Evolutionary conservation across 805 yeast species (phyloP).

Genomic region (Danielia reshetovae): DNA sequence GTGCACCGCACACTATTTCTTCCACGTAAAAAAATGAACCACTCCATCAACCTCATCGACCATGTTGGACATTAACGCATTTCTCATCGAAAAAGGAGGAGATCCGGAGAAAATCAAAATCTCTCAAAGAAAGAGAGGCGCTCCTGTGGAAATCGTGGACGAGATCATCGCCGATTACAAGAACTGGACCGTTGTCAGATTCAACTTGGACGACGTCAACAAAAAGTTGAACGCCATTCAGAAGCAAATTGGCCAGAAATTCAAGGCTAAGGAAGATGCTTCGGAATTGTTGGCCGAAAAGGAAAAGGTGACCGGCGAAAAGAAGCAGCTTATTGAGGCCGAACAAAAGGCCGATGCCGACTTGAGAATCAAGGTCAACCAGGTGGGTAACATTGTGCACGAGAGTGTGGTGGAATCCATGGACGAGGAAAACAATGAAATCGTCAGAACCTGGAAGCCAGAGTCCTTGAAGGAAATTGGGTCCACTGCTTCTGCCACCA

Average conservation of each 20-base stretch:
- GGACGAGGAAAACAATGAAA: slow-evolving; percentile 87
- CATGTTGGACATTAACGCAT: slow-evolving; percentile 91
- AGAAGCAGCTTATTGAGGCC: slow-evolving; percentile 56
- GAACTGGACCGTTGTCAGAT: slow-evolving; percentile 79
- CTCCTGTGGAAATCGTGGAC: slow-evolving; percentile 89
- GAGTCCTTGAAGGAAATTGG: slow-evolving; percentile 58
- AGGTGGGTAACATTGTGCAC: slow-evolving; percentile 92
- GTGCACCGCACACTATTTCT: slow-evolving; percentile 1
- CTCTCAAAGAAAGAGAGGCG: slow-evolving; percentile 94
- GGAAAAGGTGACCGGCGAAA: slow-evolving; percentile 67
- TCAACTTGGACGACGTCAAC: slow-evolving; percentile 86
- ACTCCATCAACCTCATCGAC: not conserved
- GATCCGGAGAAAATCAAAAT: slow-evolving; percentile 82
- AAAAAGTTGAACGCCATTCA: slow-evolving; percentile 85
- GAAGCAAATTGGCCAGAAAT: slow-evolving; percentile 88
- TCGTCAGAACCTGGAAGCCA: slow-evolving; percentile 87
- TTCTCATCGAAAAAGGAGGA: slow-evolving; percentile 96
- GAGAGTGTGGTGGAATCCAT: slow-evolving; percentile 81
- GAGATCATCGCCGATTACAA: slow-evolving; percentile 90
- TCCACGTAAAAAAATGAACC: not conserved
- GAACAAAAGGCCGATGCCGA: slow-evolving; percentile 80
- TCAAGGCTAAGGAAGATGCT: slow-evolving; percentile 94
- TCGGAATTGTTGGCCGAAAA: slow-evolving; percentile 75
- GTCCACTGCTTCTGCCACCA: slow-evolving; percentile 71
- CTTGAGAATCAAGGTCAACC: slow-evolving; percentile 77